These are phyloP conservation scores for Tetrahymena malaccensis DNA, from an alignment of 73 alveolate genomes.

Conservation along the genomic window DNA sequence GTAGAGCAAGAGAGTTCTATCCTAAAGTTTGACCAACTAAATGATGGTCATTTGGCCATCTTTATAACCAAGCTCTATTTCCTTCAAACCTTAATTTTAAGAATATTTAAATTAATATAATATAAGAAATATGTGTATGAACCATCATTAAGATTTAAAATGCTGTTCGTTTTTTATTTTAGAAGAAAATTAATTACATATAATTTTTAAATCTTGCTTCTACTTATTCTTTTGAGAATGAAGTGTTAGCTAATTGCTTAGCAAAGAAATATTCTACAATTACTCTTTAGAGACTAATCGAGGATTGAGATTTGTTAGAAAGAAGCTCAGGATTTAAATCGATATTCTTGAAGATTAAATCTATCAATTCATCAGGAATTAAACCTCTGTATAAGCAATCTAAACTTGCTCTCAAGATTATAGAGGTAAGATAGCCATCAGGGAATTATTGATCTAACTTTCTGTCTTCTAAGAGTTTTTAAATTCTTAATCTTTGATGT, in stretches of 20 bases:
- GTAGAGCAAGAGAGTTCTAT: constrained; percentile 46
- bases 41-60: constrained; percentile 39
- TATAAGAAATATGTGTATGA: background rate
- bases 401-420: background rate
- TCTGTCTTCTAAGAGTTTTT: background rate
- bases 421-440: background rate
- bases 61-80: constrained; percentile 43
- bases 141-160: background rate
- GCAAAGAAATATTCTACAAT: background rate
- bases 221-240: background rate
- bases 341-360: background rate
- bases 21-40: constrained; percentile 23
- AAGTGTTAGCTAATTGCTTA: background rate
- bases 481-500: background rate
- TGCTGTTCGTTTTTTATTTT: background rate
- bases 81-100: constrained; percentile 20
- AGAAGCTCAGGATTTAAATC: background rate
- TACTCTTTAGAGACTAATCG: background rate
- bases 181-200: background rate
- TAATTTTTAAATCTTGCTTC: background rate
- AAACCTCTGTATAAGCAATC: background rate
- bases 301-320: background rate
- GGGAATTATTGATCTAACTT: background rate
- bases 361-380: background rate
- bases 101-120: background rate